phyloP scores from a whole-genome alignment of 1,284 basidiomycete species.

The Austroboletus rostrupii region DNA sequence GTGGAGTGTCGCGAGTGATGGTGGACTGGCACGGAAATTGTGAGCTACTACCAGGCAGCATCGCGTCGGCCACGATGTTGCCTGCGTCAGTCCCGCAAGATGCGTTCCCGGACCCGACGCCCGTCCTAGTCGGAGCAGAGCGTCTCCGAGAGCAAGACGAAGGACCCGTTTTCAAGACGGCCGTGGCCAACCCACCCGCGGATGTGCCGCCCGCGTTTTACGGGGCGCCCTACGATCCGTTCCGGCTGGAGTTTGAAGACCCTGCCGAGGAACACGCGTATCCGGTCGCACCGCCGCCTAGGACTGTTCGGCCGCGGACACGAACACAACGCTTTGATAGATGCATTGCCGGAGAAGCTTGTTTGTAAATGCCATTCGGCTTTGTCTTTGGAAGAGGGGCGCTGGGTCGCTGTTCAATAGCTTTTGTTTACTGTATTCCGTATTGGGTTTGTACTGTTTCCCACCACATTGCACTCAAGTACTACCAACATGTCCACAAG shows the following conservation, averaged over 20 bases:
- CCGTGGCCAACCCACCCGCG: background rate
- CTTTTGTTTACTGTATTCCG: no score
- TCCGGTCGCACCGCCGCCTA: slow-evolving; percentile 5
- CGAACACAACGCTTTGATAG: slow-evolving; percentile 22
- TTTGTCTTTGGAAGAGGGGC: background rate
- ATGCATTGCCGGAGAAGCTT: slow-evolving; percentile 11
- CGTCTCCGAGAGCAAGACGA: background rate
- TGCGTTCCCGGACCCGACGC: slow-evolving; percentile 21
- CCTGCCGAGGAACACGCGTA: slow-evolving; percentile 5
- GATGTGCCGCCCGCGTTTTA: slow-evolving; percentile 2
- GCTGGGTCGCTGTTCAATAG: no score
- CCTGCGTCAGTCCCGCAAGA: slow-evolving; percentile 18
- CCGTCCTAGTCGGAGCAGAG: background rate
- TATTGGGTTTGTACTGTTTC: slow-evolving; percentile 6
- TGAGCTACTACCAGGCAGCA: slow-evolving; percentile 13
- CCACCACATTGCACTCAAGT: slow-evolving; percentile 5
- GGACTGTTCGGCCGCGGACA: background rate
- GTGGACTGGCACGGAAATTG: slow-evolving; percentile 22
- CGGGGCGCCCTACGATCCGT: slow-evolving; percentile 18
- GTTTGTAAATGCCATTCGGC: slow-evolving; percentile 4
- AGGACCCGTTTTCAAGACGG: background rate
- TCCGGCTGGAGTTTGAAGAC: slow-evolving; percentile 13
- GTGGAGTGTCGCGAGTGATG: slow-evolving; percentile 4
- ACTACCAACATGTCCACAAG: slow-evolving; percentile 13
- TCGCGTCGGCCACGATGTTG: background rate